phyloP scores from a whole-genome alignment of 2,329 filamentous ascomycete genomes.

The Boeremia exigua region DNA sequence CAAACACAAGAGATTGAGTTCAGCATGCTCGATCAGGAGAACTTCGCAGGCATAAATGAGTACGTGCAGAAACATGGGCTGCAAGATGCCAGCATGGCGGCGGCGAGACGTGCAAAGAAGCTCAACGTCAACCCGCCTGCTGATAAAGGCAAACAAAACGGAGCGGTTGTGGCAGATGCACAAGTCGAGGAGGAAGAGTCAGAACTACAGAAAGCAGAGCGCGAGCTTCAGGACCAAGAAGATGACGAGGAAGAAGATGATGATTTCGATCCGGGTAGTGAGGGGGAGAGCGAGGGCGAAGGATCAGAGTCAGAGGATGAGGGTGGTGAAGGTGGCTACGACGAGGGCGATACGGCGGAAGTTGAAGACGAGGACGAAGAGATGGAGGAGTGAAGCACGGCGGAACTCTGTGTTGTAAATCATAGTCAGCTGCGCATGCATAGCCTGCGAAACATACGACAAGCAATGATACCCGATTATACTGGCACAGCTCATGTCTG shows the following conservation, averaged over 20 bases:
- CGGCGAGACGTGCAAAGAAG: conserved; percentile 64
- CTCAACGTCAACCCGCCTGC: conserved; percentile 58
- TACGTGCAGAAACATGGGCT: conserved; percentile 67
- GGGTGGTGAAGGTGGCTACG: conserved; percentile 40
- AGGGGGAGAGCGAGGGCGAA: conserved; percentile 50
- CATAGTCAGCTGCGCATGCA: neutral
- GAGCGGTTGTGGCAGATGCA: conserved; percentile 17
- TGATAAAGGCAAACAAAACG: conserved; percentile 35
- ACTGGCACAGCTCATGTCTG: neutral
- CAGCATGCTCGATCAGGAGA: conserved; percentile 69
- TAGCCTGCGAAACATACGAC: neutral
- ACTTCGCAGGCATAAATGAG: conserved; percentile 66
- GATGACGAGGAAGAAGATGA: conserved; percentile 51
- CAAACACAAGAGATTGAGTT: conserved; percentile 66
- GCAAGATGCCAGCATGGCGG: conserved; percentile 69
- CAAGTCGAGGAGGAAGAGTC: conserved; percentile 43
- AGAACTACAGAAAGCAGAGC: conserved; percentile 49
- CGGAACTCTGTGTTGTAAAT: neutral
- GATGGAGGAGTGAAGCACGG: conserved; percentile 36
- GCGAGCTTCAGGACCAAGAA: conserved; percentile 46
- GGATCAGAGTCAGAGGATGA: conserved; percentile 46
- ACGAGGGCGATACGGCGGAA: conserved; percentile 35
- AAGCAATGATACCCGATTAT: conserved; percentile 3
- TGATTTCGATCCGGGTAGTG: conserved; percentile 51
- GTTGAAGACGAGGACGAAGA: conserved; percentile 35